These are phyloP conservation scores for Volvox reticuliferus DNA, from an alignment of 139 green algal species.

Conservation along the genomic window DNA sequence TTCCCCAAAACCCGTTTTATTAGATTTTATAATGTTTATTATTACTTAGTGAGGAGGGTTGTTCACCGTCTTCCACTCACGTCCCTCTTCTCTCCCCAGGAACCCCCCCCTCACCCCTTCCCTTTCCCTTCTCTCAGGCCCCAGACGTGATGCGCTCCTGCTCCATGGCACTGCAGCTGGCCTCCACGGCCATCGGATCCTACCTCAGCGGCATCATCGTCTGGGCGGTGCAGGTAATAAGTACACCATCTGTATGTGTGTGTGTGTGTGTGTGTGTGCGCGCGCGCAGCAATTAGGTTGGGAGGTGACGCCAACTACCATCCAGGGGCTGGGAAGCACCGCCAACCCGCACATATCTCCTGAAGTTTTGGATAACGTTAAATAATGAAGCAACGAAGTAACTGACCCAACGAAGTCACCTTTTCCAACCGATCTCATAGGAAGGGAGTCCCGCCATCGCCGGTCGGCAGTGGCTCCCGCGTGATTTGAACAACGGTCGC, in stretches of 20 bases:
- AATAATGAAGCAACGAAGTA: no score
- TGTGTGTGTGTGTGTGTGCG: no score
- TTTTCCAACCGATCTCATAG: neutral
- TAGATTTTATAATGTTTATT: no score
- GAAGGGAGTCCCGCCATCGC: constrained; percentile 33
- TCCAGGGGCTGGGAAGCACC: no score
- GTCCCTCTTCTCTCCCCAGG: no score
- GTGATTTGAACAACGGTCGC: constrained; percentile 75
- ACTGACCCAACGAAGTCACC: neutral
- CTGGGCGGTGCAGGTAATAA: constrained; percentile 53
- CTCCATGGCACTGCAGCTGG: constrained; percentile 90
- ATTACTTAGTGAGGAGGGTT: no score
- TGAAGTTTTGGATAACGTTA: no score
- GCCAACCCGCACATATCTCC: no score
- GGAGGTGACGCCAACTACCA: no score
- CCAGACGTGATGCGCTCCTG: constrained; percentile 94
- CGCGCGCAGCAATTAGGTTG: no score
- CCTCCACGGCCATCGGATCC: constrained; percentile 83
- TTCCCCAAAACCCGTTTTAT: no score
- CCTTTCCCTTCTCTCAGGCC: constrained; percentile 64
- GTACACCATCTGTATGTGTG: neutral
- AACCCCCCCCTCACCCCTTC: neutral
- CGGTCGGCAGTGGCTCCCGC: constrained; percentile 70
- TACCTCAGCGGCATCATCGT: constrained; percentile 87
- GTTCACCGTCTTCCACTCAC: no score